Base-by-base conservation (phyloP, 2,329 filamentous ascomycete species). In the Thelonectria olida region DNA sequence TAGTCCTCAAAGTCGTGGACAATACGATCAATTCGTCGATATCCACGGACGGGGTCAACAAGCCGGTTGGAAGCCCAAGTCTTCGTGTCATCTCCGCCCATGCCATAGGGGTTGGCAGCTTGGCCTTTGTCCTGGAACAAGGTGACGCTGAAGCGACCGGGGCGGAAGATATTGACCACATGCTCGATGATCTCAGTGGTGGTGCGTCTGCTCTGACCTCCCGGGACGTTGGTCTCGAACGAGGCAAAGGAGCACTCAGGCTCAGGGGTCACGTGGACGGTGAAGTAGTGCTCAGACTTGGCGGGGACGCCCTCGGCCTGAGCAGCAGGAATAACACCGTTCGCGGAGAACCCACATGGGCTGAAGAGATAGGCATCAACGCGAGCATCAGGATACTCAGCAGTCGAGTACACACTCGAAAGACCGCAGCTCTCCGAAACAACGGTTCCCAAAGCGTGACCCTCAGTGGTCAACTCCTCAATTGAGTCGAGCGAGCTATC, bases 1-100 rank as follows among this genome's bases (percentile, higher is more conserved):
- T 99, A 99, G 54, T 96, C 96, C 74, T 99, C 95, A 71, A 99
- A 90, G 73, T 98, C 94, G 77, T 99, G 96, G 51, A 99, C 93
- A 67, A 99, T 97, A 55, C 94, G 90, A 77, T 99, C 96, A 54
- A 97, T 87, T 19, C 96, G 88, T 62, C 91, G 88, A 76, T 99
- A 99, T 2, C 96, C 96, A 62, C 87, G 84, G 68, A 99, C 91
- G 51, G 84, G 84, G 72, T 98, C 94, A 81, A 94, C 90, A 12
- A 85, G 77, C 23, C 80, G 80, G 76, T 84, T 83, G 54, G 77
- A 70, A 61, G 80, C 74, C 66, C 73, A 70, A 61, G 71, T 62
- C 63, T 75, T 68, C 52, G 72, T 62, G 56, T 80, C 76, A 69
- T 82, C 78, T 71, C 81, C 69, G 67, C 79, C 73, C 71, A 74